Percentiles rank a stretch among this genome's conserved stretches.
phyloP scores from a whole-genome alignment of 148 eudicot genomes.

The Diospyros lotus region DNA sequence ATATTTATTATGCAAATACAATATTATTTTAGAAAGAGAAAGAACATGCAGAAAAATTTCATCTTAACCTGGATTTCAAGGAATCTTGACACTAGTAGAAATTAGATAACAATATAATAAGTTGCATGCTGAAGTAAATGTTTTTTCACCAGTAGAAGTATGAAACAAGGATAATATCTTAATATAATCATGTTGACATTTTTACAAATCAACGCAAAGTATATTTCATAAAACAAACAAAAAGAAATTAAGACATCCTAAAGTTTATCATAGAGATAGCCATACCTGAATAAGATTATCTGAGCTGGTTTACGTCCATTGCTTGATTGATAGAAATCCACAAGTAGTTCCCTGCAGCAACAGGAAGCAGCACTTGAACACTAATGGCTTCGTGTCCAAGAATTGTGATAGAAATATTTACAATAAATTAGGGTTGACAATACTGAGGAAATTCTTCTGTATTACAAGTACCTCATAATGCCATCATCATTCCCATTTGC shows the following conservation, averaged over 20 bases:
- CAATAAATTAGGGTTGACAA: not conserved
- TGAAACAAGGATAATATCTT: not conserved
- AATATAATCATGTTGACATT: not conserved
- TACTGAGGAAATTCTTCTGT: not conserved
- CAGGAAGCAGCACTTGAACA: not conserved
- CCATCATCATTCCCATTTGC: constrained; percentile 77
- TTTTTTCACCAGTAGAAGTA: not conserved
- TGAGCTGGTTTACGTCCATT: constrained; percentile 70
- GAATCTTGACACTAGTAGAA: constrained; percentile 1
- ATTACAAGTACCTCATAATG: constrained; percentile 63
- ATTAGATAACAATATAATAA: not conserved
- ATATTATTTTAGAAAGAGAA: not conserved
- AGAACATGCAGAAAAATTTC: constrained; percentile 5
- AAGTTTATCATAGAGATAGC: not conserved
- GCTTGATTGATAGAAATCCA: constrained; percentile 71
- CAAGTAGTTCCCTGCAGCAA: constrained; percentile 67
- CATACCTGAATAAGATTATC: constrained; percentile 80
- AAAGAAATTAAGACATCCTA: not conserved
- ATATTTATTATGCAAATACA: not conserved
- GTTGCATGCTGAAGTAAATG: not conserved
- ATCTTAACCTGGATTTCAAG: not conserved
- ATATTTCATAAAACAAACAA: not conserved
- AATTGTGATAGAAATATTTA: not conserved
- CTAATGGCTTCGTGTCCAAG: not conserved
- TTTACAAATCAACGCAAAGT: not conserved